Conservation (phyloP, 176 grass and related monocot genomes). For the Rhynchospora breviuscula region DNA sequence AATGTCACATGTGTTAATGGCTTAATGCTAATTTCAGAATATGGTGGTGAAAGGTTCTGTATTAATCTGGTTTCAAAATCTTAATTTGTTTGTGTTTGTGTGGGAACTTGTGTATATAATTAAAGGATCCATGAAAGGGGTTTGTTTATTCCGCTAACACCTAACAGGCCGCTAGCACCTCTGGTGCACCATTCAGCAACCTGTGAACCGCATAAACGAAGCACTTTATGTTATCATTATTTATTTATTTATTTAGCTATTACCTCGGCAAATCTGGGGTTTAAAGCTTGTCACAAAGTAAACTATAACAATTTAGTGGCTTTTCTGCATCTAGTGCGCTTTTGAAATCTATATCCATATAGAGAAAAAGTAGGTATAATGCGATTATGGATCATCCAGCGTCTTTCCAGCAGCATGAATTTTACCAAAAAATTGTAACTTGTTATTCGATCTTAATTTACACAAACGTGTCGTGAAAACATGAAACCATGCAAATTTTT, state of each 20-base stretch:
- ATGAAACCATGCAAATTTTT: not conserved
- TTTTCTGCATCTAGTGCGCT: not conserved
- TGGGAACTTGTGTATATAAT: not conserved
- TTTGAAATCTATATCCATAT: too few species aligned
- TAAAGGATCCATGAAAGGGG: not conserved
- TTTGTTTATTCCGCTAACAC: not conserved
- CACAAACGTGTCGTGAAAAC: not conserved
- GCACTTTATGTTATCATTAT: not conserved
- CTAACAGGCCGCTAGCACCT: not conserved
- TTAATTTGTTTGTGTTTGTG: not conserved
- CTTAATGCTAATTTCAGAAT: not conserved
- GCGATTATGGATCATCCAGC: not conserved
- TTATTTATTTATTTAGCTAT: not conserved
- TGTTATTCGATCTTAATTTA: not conserved
- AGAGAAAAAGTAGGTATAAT: not conserved
- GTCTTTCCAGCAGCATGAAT: not conserved
- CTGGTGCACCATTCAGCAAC: not conserved
- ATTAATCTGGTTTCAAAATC: not conserved
- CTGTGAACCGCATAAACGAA: not conserved
- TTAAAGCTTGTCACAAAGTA: not conserved
- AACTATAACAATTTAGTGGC: not conserved
- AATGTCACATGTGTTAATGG: not conserved
- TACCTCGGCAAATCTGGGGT: not conserved
- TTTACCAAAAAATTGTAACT: not conserved
- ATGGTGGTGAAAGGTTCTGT: not conserved